Evolutionary conservation across 1,284 basidiomycete genomes (phyloP), one percentile per base, ranked within the genome.

Genomic region (Irpex sp.): DNA sequence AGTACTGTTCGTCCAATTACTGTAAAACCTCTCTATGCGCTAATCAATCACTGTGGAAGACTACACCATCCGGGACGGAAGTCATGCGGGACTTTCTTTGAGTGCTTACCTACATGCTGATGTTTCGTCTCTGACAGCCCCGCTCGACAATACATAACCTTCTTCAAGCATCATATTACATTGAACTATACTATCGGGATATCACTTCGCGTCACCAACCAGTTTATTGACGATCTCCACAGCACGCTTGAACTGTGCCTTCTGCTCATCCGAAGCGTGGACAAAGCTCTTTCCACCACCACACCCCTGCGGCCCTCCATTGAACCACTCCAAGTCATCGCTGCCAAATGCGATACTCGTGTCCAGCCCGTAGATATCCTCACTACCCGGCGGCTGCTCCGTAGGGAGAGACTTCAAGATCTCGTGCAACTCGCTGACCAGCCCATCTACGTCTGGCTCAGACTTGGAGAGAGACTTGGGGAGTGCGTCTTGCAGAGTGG

Each of bases 311-410:
- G 91, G 91, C 0, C 89, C 91, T 13, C 87, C 88, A 77, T 93
- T 93, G 70, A 74, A 77, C 92, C 92, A 93, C 78, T 82, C 72
- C 22, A 93, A 78, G 73, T 89, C 88, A 0, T 87, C 87, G 69
- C 86, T 88, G 9, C 86, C 87, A 82, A 87, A 93, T 9, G 87
- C 82, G 74, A 95, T 94, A 78, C 90, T 89, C 15, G 86, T 92
- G 78, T 94, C 86, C 73, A 89, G 71, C 0, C 90, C 90, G 75
- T 95, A 95, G 70, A 94, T 90, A 76, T 94, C 93, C 76, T 91
- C 80, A 69, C 86, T 88, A 1, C 90, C 91, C 0, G 88, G 86
- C 2, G 90, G 90, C 2, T 79, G 76, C 78, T 94, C 93, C 1
- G 82, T 86, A 54, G 91, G 88, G 70, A 93, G 76, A 2, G 76